Conservation (phyloP, 768 basidiomycete genomes). For the Termitomyces sp. region DNA sequence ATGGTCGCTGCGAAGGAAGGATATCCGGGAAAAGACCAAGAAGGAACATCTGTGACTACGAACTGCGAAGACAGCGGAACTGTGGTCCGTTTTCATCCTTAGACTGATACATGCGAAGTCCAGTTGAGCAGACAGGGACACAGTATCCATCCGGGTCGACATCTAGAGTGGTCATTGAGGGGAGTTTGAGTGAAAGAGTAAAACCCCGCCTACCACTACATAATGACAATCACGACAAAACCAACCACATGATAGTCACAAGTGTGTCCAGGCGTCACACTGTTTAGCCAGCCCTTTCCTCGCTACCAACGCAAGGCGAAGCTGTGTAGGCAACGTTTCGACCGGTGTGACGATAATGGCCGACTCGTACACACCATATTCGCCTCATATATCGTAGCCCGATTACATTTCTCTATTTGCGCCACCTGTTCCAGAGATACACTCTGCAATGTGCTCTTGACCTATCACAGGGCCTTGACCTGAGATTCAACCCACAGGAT, state of each 20-base stretch:
- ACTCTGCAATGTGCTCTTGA: slow-evolving; percentile 22
- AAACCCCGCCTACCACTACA: neutral
- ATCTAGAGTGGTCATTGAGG: neutral
- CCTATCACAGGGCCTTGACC: slow-evolving; percentile 13
- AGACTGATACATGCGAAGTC: neutral
- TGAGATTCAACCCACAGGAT: slow-evolving; percentile 4
- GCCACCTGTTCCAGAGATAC: slow-evolving; percentile 15
- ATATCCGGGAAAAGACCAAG: slow-evolving; percentile 2
- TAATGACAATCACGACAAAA: slow-evolving; percentile 11
- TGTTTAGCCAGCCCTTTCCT: neutral
- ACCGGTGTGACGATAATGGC: slow-evolving; percentile 6
- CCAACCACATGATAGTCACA: too few species aligned
- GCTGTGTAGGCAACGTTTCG: slow-evolving; percentile 9
- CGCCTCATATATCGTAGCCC: neutral
- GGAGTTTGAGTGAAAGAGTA: neutral
- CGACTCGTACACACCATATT: slow-evolving; percentile 5
- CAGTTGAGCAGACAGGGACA: neutral
- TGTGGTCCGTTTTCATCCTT: neutral
- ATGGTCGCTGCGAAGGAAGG: neutral
- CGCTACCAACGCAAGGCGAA: slow-evolving; percentile 2
- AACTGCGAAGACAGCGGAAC: neutral
- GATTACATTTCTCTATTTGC: slow-evolving; percentile 11
- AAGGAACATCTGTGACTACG: neutral
- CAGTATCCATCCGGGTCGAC: neutral
- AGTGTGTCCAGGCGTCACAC: slow-evolving; percentile 5